phyloP scores from a whole-genome alignment of 208 protist genomes.

The Plasmodiophora brassicae region DNA sequence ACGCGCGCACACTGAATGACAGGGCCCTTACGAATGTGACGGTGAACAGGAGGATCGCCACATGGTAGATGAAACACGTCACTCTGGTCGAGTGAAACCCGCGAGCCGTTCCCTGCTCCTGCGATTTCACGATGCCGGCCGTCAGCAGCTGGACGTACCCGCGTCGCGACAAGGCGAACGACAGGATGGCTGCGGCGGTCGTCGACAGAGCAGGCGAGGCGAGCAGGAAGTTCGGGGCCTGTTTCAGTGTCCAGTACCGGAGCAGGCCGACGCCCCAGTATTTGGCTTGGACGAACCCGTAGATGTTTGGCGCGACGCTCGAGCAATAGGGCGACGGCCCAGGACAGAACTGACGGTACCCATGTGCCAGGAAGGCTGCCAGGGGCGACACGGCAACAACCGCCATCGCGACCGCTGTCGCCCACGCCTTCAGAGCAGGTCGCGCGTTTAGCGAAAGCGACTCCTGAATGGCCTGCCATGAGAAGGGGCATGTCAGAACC shows the following conservation, averaged over 20 bases:
- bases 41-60: neutral
- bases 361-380: neutral
- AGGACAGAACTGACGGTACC: neutral
- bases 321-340: neutral
- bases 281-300: constrained; percentile 17
- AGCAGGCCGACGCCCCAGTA: constrained; percentile 19
- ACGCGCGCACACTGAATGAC: no score
- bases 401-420: neutral
- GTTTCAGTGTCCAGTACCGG: neutral
- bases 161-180: neutral
- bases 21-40: neutral
- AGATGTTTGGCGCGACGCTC: neutral
- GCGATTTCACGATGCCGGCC: neutral
- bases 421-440: neutral
- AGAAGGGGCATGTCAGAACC: neutral
- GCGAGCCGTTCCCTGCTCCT: neutral
- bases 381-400: neutral
- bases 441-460: neutral
- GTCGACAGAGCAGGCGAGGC: neutral
- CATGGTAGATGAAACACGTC: neutral
- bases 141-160: neutral
- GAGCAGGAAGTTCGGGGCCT: constrained; percentile 26
- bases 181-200: neutral
- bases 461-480: neutral
- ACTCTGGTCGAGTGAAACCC: neutral